Conservation (phyloP, 345 rosid species). For the Aquilaria sinensis region DNA sequence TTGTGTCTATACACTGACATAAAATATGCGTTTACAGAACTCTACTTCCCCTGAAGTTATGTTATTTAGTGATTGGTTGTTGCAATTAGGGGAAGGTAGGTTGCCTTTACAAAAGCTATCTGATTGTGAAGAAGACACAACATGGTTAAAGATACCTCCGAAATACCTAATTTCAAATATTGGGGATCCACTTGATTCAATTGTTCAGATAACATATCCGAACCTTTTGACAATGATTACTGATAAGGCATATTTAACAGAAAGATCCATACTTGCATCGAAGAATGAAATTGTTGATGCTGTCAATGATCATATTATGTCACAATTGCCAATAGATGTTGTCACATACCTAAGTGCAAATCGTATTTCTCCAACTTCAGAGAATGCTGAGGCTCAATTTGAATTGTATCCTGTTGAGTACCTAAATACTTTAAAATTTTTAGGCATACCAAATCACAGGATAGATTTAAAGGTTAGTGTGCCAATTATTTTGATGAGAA, state of each 20-base stretch:
- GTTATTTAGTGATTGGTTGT: background rate
- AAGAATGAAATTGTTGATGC: background rate
- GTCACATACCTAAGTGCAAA: background rate
- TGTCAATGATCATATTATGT: background rate
- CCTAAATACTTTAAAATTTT: background rate
- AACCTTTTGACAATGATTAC: background rate
- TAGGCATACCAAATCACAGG: background rate
- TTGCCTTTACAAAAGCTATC: background rate
- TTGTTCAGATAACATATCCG: background rate
- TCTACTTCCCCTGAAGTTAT: no score
- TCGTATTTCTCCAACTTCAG: background rate
- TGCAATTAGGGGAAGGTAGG: background rate
- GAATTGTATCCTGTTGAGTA: background rate
- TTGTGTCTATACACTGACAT: background rate
- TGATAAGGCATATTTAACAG: background rate
- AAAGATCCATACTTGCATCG: background rate
- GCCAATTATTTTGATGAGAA: background rate
- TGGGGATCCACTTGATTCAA: background rate
- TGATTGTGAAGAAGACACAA: background rate
- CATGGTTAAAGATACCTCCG: background rate
- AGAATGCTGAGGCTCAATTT: background rate
- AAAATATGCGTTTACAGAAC: background rate
- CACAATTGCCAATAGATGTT: background rate
- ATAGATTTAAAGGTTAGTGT: background rate
- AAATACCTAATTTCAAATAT: background rate